Base-by-base conservation (phyloP, 2,329 filamentous ascomycete species). In the Aspergillus ustus region DNA sequence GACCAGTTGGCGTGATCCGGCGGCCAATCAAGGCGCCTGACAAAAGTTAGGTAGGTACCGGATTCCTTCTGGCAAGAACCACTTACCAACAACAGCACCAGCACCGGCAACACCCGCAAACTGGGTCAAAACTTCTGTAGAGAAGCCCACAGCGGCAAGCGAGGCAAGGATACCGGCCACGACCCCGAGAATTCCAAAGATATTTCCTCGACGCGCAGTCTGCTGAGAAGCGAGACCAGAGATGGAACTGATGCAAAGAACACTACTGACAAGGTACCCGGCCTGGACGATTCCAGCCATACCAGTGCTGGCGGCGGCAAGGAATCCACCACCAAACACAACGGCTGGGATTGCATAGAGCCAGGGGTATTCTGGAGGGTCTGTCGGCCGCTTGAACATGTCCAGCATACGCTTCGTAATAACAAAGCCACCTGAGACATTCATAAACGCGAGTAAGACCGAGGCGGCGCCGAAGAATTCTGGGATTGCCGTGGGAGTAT, bases 351-450 rank as follows among this genome's bases (percentile, higher is more conserved):
- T 81, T 1, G 88, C 90, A 71, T 95, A 96, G 1, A 96, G 80
- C 91, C 91, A 96, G 0, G 91, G 91, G 67, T 94, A 96, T 74
- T 97, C 93, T 0, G 90, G 88, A 34, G 92, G 93, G 68, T 96
- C 93, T 4, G 91, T 95, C 28, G 91, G 89, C 13, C 88, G 85
- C 73, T 90, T 91, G 74, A 94, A 94, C 91, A 94, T 94, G 74
- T 96, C 92, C 48, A 97, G 82, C 93, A 97, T 97, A 65, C 93
- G 85, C 79, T 96, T 96, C 3, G 92, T 96, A 62, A 97, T 92
- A 48, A 96, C 90, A 63, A 97, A 97, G 0, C 93, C 93, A 61
- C 93, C 93, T 0, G 91, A 89, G 2, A 97, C 88, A 67, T 96
- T 96, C 64, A 96, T 91, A 72, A 95, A 96, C 0, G 92, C 92